Evolutionary conservation across 1,284 basidiomycete genomes (phyloP).

Genomic region (Cryptococcus floricola): DNA sequence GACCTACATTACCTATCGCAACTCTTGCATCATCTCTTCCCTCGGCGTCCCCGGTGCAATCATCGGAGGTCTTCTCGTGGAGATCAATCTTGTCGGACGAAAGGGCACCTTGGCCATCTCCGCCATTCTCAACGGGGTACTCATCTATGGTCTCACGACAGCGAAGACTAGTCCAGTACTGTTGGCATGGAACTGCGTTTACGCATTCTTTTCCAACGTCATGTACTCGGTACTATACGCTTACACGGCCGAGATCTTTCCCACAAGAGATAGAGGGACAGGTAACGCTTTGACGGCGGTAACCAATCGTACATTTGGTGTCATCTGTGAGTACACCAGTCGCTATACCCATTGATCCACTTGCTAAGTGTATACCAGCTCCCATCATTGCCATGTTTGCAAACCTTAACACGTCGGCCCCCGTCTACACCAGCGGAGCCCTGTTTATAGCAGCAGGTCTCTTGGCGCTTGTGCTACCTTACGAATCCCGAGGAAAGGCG

Average conservation of each 20-base stretch:
- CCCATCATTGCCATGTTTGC: conserved; percentile 34
- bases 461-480: conserved; percentile 64
- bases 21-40: conserved; percentile 52
- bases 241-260: conserved; percentile 64
- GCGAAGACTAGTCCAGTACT: conserved; percentile 54
- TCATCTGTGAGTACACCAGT: conserved; percentile 23
- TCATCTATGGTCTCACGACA: conserved; percentile 63
- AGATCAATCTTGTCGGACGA: conserved; percentile 54
- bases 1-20: conserved; percentile 53
- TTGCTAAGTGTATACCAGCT: conserved; percentile 7
- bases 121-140: conserved; percentile 57
- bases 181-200: conserved; percentile 59
- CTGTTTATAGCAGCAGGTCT: conserved; percentile 61
- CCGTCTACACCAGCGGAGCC: conserved; percentile 66
- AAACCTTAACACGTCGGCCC: conserved; percentile 54
- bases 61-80: conserved; percentile 58
- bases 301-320: conserved; percentile 58
- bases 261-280: conserved; percentile 62
- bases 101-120: conserved; percentile 56
- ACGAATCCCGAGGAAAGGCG: conserved; percentile 64
- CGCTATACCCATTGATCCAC: no score
- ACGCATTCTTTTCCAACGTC: conserved; percentile 51
- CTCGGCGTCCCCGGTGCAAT: conserved; percentile 60
- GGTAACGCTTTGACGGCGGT: conserved; percentile 60
- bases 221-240: conserved; percentile 41